These are phyloP conservation scores for Dendrobium huoshanense DNA, from an alignment of 106 monocot genomes.

Conservation along the genomic window DNA sequence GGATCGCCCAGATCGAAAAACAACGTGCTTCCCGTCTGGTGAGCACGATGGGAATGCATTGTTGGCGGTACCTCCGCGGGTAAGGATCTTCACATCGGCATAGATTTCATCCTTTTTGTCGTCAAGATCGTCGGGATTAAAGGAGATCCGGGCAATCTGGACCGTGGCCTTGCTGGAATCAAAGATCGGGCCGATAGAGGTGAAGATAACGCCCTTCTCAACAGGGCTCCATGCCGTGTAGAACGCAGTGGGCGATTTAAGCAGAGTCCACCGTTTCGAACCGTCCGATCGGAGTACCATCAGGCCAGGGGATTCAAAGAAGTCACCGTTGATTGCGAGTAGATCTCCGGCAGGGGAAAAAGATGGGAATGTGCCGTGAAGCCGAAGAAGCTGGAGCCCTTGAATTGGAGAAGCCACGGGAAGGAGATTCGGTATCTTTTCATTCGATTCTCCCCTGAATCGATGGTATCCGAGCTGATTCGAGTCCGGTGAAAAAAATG, in stretches of 20 bases:
- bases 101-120: conserved; percentile 12
- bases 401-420: background rate
- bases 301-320: conserved; percentile 29
- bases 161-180: conserved; percentile 40
- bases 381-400: conserved; percentile 34
- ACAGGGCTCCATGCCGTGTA: conserved; percentile 64
- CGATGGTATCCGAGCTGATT: conserved; percentile 71
- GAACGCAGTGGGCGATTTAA: conserved; percentile 40
- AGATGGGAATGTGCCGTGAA: conserved; percentile 45
- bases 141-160: conserved; percentile 32
- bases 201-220: conserved; percentile 62
- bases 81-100: conserved; percentile 49
- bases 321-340: conserved; percentile 53
- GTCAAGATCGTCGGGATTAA: conserved; percentile 20
- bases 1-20: conserved; percentile 83
- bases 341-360: conserved; percentile 40
- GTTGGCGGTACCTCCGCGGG: conserved; percentile 47
- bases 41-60: conserved; percentile 85
- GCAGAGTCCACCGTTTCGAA: conserved; percentile 42
- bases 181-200: conserved; percentile 77
- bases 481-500: conserved; percentile 65
- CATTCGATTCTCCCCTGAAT: conserved; percentile 48
- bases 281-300: conserved; percentile 63
- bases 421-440: conserved; percentile 24
- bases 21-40: conserved; percentile 64